Evolutionary conservation across 148 eudicot species (phyloP), one percentile per base, ranked within the genome.

Genomic region (Heliamphora exappendiculata): DNA sequence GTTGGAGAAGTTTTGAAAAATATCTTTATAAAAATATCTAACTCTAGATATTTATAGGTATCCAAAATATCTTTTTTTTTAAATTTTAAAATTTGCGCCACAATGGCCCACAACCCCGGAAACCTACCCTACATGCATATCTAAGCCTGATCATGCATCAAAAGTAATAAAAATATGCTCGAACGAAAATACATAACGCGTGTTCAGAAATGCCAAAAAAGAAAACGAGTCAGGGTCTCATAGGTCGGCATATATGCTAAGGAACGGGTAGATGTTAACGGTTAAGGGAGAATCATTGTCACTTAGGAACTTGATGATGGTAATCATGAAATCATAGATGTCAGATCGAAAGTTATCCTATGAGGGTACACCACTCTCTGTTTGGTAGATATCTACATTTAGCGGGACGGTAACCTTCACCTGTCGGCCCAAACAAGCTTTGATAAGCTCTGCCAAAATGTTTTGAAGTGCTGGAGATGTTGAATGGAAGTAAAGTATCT

Each of bases 261-360:
- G 91, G 77, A 95, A 95, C 0, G 99, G 99, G 87, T 95, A 95
- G 55, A 91, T 95, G 85, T 95, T 93, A 63, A 95, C 82, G 49
- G 86, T 84, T 20, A 93, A 36, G 20, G 98, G 94, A 36, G 87
- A 84, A 7, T 64, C 87, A 57, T 83, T 95, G 71, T 89, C 75
- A 78, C 70, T 83, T 3, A 93, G 83, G 82, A 95, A 95, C 39
- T 84, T 86, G 72, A 91, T 31, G 14, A 95, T 87, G 49, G 90
- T 83, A 37, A 88, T 57, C 94, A 95, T 93, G 79, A 89, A 91
- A 74, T 51, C 75, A 57, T 59, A 85, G 77, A 93, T 93, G 65
- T 91, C 94, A 11, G 93, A 28, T 8, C 99, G 84, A 74, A 95
- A 95, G 67, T 91, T 67, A 3, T 98, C 99, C 0, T 87, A 93